phyloP scores from a whole-genome alignment of 106 monocot genomes.

The Alisma plantagoaquatica region DNA sequence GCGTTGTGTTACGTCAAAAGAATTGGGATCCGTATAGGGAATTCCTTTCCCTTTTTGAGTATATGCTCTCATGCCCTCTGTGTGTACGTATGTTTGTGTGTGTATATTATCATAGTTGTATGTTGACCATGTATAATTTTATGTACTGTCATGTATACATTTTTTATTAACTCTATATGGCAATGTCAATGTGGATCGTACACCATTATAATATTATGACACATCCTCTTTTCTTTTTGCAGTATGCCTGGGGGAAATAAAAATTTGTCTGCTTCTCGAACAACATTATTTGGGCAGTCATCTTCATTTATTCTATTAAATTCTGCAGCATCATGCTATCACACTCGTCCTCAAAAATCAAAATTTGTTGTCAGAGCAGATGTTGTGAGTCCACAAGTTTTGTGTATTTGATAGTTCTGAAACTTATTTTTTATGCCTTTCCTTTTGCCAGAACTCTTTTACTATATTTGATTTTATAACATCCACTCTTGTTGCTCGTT shows the following conservation, averaged over 20 bases:
- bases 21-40: no score
- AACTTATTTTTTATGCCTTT: neutral
- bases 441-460: neutral
- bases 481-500: neutral
- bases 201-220: no score
- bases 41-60: no score
- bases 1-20: no score
- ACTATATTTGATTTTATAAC: neutral
- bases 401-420: neutral
- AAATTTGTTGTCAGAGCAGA: conserved; percentile 60
- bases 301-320: conserved; percentile 27
- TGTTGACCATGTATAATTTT: no score
- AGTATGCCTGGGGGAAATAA: conserved; percentile 26
- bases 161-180: no score
- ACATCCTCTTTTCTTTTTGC: no score
- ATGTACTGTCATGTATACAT: no score
- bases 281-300: conserved; percentile 19
- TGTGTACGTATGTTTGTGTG: no score
- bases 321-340: conserved; percentile 18
- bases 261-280: conserved; percentile 23
- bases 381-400: conserved; percentile 29
- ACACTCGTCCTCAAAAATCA: conserved; percentile 21
- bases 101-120: no score
- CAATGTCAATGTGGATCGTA: no score
- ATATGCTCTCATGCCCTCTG: no score